A percentile compares a stretch with the other conserved stretches of the same genome.
Evolutionary conservation across 2,329 filamentous ascomycete species (phyloP).

Genomic region (Ceratocystis smalleyi): DNA sequence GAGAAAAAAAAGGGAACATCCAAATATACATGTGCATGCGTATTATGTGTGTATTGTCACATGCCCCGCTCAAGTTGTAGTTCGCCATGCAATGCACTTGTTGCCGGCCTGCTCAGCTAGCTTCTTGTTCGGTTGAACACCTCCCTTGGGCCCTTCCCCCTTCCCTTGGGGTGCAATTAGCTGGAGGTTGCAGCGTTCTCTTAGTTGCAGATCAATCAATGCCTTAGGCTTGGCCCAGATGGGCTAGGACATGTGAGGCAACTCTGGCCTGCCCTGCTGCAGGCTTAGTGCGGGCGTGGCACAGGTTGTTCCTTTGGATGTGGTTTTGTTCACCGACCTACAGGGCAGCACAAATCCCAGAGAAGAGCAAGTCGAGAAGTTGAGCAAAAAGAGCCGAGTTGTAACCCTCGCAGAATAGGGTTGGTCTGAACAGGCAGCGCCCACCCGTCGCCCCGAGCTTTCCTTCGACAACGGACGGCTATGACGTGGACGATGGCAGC

Average conservation of each 20-base stretch:
- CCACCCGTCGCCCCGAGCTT: neutral
- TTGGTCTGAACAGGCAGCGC: neutral
- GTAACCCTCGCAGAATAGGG: neutral
- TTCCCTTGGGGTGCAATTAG: too few relatives aligned
- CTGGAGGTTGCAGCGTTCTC: neutral
- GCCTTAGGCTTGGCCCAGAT: neutral
- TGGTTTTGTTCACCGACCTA: neutral
- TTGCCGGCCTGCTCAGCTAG: neutral
- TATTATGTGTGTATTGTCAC: neutral
- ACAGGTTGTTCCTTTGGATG: neutral
- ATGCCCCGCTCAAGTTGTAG: neutral
- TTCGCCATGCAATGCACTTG: neutral
- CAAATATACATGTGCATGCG: neutral
- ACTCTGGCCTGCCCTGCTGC: neutral
- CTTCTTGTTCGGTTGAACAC: neutral
- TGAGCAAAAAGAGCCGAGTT: neutral
- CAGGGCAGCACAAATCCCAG: neutral
- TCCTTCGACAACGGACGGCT: neutral
- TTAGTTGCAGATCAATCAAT: neutral
- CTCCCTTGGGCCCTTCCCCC: neutral
- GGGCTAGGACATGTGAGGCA: neutral
- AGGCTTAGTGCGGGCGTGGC: too few relatives aligned
- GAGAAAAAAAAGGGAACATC: neutral
- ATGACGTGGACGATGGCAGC: slow-evolving; percentile 1
- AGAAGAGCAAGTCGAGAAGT: too few relatives aligned